Base-by-base conservation (phyloP, 148 eudicot genomes). In the Vaccinium myrtillus region DNA sequence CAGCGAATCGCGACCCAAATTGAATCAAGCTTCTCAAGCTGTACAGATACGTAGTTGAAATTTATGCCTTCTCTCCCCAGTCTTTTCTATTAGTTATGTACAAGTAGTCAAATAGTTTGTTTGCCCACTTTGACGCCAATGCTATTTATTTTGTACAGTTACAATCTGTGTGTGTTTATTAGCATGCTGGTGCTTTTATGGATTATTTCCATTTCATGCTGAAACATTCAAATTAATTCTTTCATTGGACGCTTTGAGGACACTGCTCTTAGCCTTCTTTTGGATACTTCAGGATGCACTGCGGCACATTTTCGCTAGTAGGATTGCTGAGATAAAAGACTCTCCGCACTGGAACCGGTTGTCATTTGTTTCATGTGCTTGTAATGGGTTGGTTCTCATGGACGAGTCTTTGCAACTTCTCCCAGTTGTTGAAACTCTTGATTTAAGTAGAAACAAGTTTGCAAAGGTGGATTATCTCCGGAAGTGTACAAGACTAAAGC, bases 371-470 rank as follows among this genome's bases (percentile, higher is more conserved):
- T 97, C 99, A 25, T 93, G 98, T 86, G 98, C 99, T 69, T 90
- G 91, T 86, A 97, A 97, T 83, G 91, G 93, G 50, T 87, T 95
- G 90, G 85, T 94, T 86, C 93, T 97, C 80, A 95, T 94, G 99
- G 99, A 97, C 75, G 99, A 97, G 85, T 97, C 99, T 32, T 83
- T 97, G 89, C 95, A 92, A 82, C 97, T 97, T 67, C 97, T 97
- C 85, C 93, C 98, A 4, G 93, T 86, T 61, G 94, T 94, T 88
- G 99, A 97, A 86, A 94, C 92, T 78, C 96, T 97, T 91, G 99
- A 97, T 87, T 90, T 97, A 80, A 95, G 99, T 85, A 88, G 99
- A 83, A 97, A 97, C 91, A 97, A 93, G 92, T 94, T 97, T 87
- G 86, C 97, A 43, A 95, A 92, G 89, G 95, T 90, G 83, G 96